Conservation (phyloP, 108 stramenopile species). For the Cylindrotheca fusiformis region DNA sequence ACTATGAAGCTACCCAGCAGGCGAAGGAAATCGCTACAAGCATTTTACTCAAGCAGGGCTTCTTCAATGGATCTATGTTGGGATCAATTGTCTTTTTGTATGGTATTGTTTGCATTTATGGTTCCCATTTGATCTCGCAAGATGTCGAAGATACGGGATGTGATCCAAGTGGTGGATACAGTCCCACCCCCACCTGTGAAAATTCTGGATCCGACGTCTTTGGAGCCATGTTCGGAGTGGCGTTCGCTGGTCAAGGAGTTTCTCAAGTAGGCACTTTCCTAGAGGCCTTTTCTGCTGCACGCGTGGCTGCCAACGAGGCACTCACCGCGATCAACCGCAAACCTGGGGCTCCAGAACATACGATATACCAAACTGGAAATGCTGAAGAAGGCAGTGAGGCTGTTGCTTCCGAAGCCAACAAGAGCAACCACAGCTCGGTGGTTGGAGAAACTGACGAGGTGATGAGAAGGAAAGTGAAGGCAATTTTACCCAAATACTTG, state of each 20-base stretch:
- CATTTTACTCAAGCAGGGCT: conserved; percentile 41
- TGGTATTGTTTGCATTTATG: conserved; percentile 53
- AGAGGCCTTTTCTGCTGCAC: conserved; percentile 64
- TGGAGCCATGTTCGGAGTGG: conserved; percentile 70
- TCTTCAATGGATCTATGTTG: conserved; percentile 58
- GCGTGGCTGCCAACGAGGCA: conserved; percentile 51
- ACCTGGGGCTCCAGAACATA: conserved; percentile 17
- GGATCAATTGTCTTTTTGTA: conserved; percentile 33
- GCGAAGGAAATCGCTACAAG: conserved; percentile 44
- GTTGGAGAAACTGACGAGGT: conserved; percentile 3
- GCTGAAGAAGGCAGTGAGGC: not conserved
- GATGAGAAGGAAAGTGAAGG: conserved; percentile 5
- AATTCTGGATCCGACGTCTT: conserved; percentile 57
- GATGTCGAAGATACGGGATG: conserved; percentile 55
- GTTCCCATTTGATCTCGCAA: conserved; percentile 53
- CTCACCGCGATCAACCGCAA: conserved; percentile 55
- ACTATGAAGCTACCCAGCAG: conserved; percentile 48
- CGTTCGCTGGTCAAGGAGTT: conserved; percentile 68
- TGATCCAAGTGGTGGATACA: conserved; percentile 56
- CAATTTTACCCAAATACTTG: conserved; percentile 42
- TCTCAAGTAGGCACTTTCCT: conserved; percentile 54
- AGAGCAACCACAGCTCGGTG: not conserved
- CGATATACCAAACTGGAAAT: not conserved
- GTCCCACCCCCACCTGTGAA: conserved; percentile 33
- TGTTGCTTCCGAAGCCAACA: not conserved